Evolutionary conservation across 352 stramenopile genomes (phyloP).

Genomic region (Globisporangium lucens): DNA sequence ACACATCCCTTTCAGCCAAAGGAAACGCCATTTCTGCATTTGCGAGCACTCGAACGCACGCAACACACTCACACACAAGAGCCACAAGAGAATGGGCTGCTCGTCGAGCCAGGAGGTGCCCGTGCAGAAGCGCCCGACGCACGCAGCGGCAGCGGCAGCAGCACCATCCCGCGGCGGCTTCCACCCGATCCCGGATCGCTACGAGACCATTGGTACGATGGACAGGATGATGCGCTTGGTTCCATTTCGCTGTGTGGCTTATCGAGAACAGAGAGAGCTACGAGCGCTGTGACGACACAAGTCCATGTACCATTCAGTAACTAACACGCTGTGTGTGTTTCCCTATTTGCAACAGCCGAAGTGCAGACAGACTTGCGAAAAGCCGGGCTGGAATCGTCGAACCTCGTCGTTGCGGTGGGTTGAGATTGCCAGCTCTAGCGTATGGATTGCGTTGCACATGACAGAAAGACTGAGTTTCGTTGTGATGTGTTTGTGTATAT

Average conservation of each 20-base stretch:
- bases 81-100: background rate
- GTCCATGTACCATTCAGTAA: too few species aligned
- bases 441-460: background rate
- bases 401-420: slow-evolving; percentile 58
- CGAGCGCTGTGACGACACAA: too few species aligned
- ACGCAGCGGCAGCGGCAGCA: background rate
- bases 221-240: too few species aligned
- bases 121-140: background rate
- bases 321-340: too few species aligned
- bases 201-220: slow-evolving; percentile 36
- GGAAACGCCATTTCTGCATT: background rate
- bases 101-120: slow-evolving; percentile 1
- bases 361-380: slow-evolving; percentile 27
- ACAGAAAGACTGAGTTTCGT: background rate
- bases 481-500: too few species aligned
- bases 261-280: too few species aligned
- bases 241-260: background rate
- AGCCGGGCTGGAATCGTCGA: slow-evolving; percentile 57
- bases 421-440: too few species aligned
- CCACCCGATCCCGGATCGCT: slow-evolving; percentile 36
- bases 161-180: slow-evolving; percentile 15
- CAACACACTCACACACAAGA: background rate
- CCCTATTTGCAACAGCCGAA: slow-evolving; percentile 16
- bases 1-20: background rate
- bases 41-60: background rate